phyloP scores from a whole-genome alignment of 2,329 filamentous ascomycete genomes.

The Diaporthe sp. region DNA sequence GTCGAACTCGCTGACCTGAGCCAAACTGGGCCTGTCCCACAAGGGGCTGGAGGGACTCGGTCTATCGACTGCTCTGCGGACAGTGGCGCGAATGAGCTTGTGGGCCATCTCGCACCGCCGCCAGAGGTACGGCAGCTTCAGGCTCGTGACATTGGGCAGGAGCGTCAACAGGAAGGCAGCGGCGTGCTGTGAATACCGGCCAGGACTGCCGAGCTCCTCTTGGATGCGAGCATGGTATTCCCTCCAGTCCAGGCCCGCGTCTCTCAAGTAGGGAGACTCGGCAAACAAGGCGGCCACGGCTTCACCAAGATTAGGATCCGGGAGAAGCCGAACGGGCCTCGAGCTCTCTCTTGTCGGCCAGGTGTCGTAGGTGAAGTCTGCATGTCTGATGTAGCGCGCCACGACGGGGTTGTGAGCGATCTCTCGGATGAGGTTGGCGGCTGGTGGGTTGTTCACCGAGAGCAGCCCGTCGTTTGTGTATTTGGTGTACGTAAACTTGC shows the following conservation, averaged over 20 bases:
- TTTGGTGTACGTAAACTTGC: neutral
- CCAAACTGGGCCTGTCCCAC: neutral
- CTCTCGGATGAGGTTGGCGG: neutral
- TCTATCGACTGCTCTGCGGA: neutral
- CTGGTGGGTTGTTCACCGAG: neutral
- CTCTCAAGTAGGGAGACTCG: neutral
- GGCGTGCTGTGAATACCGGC: slow-evolving; percentile 1
- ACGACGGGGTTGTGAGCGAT: neutral
- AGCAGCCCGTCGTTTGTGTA: neutral
- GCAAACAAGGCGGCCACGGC: neutral
- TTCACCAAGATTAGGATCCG: neutral
- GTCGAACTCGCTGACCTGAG: neutral
- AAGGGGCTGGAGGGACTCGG: neutral
- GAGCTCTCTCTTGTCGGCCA: neutral
- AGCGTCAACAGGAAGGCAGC: slow-evolving; percentile 5
- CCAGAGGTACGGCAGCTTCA: neutral
- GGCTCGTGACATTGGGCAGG: neutral
- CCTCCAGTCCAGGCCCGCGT: neutral
- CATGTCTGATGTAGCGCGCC: slow-evolving; percentile 4
- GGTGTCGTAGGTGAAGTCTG: neutral
- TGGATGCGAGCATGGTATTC: neutral
- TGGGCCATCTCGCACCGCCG: neutral
- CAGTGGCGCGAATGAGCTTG: neutral
- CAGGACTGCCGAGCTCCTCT: neutral
- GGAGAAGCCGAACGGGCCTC: neutral